A percentile compares a stretch with the other conserved stretches of the same genome.
These are phyloP conservation scores for Hordeum pubiflorum DNA, from an alignment of 202 grass and related monocot species.

Conservation along the genomic window DNA sequence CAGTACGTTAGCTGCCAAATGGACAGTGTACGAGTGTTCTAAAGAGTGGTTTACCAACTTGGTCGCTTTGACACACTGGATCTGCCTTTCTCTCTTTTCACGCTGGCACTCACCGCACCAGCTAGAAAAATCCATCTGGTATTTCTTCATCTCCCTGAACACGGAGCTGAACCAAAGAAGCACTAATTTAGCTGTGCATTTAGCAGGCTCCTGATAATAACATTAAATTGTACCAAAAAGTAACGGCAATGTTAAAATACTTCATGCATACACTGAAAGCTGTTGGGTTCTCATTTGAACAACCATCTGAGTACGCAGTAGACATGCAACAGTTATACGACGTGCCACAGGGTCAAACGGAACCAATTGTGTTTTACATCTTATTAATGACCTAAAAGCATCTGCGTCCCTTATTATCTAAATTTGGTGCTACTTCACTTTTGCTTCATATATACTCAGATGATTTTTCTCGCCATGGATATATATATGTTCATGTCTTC, in stretches of 20 bases:
- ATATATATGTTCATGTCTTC: background rate
- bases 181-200: constrained; percentile 18
- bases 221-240: background rate
- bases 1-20: background rate
- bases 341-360: background rate
- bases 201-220: background rate
- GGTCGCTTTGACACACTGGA: constrained; percentile 68
- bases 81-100: constrained; percentile 75
- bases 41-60: constrained; percentile 50
- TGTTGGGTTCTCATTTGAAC: background rate
- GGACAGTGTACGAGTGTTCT: background rate
- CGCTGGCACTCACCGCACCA: constrained; percentile 91
- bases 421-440: background rate
- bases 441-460: background rate
- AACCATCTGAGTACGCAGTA: background rate
- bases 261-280: background rate
- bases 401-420: background rate
- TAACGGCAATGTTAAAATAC: background rate
- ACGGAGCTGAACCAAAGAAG: constrained; percentile 56
- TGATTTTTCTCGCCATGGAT: background rate
- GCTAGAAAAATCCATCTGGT: constrained; percentile 81
- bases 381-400: background rate
- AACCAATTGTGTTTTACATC: background rate
- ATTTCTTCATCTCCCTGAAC: constrained; percentile 91
- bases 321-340: background rate